Conservation (phyloP, 179 eudicot species). For the Gypsophila paniculata region DNA sequence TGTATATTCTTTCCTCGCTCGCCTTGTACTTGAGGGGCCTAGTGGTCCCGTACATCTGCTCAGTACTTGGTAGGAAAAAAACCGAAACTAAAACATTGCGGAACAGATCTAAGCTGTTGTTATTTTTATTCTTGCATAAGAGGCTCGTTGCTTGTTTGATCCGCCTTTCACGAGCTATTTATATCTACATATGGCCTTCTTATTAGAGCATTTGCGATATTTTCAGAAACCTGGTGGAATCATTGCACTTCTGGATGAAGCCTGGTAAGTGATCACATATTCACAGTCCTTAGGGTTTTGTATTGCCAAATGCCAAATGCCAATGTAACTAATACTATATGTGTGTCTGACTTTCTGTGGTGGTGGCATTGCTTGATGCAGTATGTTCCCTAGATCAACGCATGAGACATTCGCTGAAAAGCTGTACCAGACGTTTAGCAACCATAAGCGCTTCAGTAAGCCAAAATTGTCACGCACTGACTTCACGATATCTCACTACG, state of each 20-base stretch:
- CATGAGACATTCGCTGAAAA: constrained; percentile 80
- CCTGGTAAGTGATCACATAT: constrained; percentile 35
- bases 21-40: neutral
- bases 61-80: neutral
- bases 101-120: neutral
- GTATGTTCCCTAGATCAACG: constrained; percentile 83
- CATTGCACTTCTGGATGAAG: constrained; percentile 47
- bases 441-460: constrained; percentile 77
- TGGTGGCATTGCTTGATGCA: constrained; percentile 24
- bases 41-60: neutral
- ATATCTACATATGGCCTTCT: neutral
- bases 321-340: neutral
- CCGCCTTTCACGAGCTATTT: neutral
- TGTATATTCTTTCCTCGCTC: neutral
- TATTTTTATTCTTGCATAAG: neutral
- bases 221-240: constrained; percentile 53
- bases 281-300: neutral
- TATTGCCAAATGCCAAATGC: no score
- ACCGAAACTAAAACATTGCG: neutral
- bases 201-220: constrained; percentile 12
- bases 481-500: constrained; percentile 77
- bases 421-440: constrained; percentile 80
- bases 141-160: neutral
- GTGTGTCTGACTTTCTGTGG: constrained; percentile 5
- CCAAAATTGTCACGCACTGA: constrained; percentile 81